phyloP scores from a whole-genome alignment of 75 land plant species.

The Sequoiadendron giganteum region DNA sequence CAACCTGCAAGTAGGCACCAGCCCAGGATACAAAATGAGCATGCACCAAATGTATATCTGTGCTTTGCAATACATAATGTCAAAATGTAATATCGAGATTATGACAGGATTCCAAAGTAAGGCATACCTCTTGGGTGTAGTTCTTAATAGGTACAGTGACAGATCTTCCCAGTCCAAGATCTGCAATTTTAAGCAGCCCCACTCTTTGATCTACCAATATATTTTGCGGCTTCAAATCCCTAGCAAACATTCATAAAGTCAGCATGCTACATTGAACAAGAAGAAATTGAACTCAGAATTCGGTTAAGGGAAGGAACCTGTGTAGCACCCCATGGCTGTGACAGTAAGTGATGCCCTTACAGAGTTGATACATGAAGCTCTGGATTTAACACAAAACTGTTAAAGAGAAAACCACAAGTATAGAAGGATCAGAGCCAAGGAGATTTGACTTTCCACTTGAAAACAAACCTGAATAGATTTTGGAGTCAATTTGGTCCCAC shows the following conservation, averaged over 20 bases:
- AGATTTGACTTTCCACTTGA: not conserved
- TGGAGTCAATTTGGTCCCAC: not conserved
- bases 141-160: constrained; percentile 47
- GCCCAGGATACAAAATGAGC: not conserved
- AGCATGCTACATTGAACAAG: not conserved
- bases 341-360: constrained; percentile 44
- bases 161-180: constrained; percentile 46
- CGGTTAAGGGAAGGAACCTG: constrained; percentile 18
- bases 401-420: not conserved
- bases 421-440: not conserved
- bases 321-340: constrained; percentile 52
- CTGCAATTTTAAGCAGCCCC: constrained; percentile 42
- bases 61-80: not conserved
- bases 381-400: constrained; percentile 2
- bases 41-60: not conserved
- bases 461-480: constrained; percentile 7
- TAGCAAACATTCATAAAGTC: not conserved
- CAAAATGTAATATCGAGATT: not conserved
- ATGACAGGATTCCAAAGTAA: not conserved
- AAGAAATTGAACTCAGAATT: not conserved
- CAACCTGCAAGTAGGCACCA: constrained; percentile 26
- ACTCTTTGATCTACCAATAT: constrained; percentile 38
- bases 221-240: constrained; percentile 51
- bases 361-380: constrained; percentile 51
- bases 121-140: constrained; percentile 47